Evolutionary conservation across 768 basidiomycete species (phyloP), one percentile per base, ranked within the genome.

Genomic region (Russula emetica): DNA sequence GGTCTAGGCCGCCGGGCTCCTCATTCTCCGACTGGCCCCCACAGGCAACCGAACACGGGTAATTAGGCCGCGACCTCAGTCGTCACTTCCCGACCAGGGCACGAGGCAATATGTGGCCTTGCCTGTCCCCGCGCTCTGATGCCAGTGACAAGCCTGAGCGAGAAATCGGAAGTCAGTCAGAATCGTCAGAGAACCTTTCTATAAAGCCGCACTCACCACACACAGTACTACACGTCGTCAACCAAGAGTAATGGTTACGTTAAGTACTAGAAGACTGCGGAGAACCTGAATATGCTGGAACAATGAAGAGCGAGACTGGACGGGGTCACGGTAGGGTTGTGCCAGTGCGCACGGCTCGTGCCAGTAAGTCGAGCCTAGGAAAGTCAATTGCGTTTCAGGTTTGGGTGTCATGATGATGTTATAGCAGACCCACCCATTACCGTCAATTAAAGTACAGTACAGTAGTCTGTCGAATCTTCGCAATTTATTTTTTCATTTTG

Each of bases 171-270:
- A n/a, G 38, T n/a, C 50, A n/a, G 38, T n/a, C 50, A 38, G 26
- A 53, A 22, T 44, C 56, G 30, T 45, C 47, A 59, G 24, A 49
- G 45, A 59, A 50, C 47, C 13, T 2, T 50, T 49, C 47, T 20
- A 50, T 59, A 38, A 59, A 20, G 47, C 58, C 58, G 47, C 58
- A 50, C 34, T 59, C 47, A 18, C 36, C 32, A 59, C 58, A 49
- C 26, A 50, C 32, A 22, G 32, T 14, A 22, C n/a, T 30, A n/a
- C 7, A 28, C 22, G 16, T 20, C 47, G 49, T 50, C 45, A 4
- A 3, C 45, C 16, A 42, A 38, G 34, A 22, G 36, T 50, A 50
- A 59, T 38, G 18, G 22, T 59, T 26, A 58, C 30, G 58, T 58
- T 20, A 56, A 30, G 42, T 11, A 13, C 22, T 34, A 20, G 26